Evolutionary conservation across 1,139 yeast genomes (phyloP).

Genomic region (Kazachstania sp.): DNA sequence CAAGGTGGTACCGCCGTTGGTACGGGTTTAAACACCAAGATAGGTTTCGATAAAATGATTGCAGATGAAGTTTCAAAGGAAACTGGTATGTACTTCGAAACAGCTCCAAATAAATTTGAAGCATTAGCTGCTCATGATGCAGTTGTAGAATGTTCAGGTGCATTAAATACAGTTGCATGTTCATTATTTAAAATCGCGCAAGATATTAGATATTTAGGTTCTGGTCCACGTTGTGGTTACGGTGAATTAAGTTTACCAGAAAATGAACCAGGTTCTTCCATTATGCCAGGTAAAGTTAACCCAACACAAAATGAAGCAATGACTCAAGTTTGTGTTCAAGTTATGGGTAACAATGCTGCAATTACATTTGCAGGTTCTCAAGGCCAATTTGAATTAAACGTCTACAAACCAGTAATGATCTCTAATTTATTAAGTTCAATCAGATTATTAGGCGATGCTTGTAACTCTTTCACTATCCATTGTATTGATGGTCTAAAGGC

Average conservation of each 20-base stretch:
- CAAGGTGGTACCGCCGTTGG: constrained; percentile 99
- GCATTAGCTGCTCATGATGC: constrained; percentile 99
- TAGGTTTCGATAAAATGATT: constrained; percentile 78
- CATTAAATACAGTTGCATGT: constrained; percentile 87
- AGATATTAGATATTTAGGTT: constrained; percentile 95
- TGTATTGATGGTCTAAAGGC: constrained; percentile 94
- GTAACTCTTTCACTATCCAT: constrained; percentile 79
- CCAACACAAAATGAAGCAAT: constrained; percentile 98
- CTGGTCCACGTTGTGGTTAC: constrained; percentile 99
- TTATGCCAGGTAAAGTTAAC: constrained; percentile 99
- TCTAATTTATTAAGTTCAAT: constrained; percentile 80
- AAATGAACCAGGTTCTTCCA: constrained; percentile 98
- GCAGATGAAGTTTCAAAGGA: constrained; percentile 51
- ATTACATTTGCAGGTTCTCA: constrained; percentile 97
- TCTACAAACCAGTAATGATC: constrained; percentile 93
- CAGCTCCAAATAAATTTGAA: constrained; percentile 98
- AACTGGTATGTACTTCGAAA: constrained; percentile 80
- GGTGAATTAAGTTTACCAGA: constrained; percentile 94
- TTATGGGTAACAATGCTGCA: constrained; percentile 90
- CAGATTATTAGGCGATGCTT: constrained; percentile 83
- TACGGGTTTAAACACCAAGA: constrained; percentile 88
- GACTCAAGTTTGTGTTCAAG: constrained; percentile 97
- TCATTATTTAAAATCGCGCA: constrained; percentile 94
- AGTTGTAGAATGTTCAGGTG: constrained; percentile 94
- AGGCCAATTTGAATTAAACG: constrained; percentile 97